Base-by-base conservation (phyloP, 2,329 filamentous ascomycete species). In the Davidsoniella neocaledoniae region DNA sequence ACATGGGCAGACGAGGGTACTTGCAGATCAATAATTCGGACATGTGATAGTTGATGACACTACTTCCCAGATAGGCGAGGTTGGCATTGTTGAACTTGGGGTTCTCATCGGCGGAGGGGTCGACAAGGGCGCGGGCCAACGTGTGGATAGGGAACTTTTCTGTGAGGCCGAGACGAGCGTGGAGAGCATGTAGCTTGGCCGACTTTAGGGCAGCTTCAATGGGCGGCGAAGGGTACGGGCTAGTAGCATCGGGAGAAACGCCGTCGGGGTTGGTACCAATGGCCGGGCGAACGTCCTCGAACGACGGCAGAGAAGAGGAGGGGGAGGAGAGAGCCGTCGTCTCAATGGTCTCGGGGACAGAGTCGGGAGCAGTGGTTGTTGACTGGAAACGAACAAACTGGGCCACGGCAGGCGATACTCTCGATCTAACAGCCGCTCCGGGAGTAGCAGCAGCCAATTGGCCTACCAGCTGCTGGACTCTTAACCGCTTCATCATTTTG, bases 131-230 rank as follows among this genome's bases (percentile, higher is more conserved):
- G 54, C 90, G 79, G 54, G 86, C 88, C 56, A 98, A 77, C 4
- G 85, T 90, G 68, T 91, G 75, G 53, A 94, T 67, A 36, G 91
- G 90, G 55, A 96, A 74, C 66, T 83, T 84, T 55, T 76, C 73
- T 21, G 88, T 81, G 51, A 98, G 78, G 39, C 79, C 78, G 54
- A 98, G 76, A 64, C 91, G 84, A 58, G 88, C 86, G 65, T 95
- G 88, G 43, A 98, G 77, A 56, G 91, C 88, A 55, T 87, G 80
- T 58, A 98, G 82, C 70, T 95, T 96, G 55, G 87, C 81, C 43
- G 90, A 96, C 56, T 71, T 65, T 53, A 72, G 67, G 41, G 86
- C 83, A 56, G 73, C 72, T 58, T 74, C 68, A 56, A 79, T 77
- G 49, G 75, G 75, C 56, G 86, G 86, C 59, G 86, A 90, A 48